phyloP scores from a whole-genome alignment of 352 stramenopile species.

The Phytophthora vignae region DNA sequence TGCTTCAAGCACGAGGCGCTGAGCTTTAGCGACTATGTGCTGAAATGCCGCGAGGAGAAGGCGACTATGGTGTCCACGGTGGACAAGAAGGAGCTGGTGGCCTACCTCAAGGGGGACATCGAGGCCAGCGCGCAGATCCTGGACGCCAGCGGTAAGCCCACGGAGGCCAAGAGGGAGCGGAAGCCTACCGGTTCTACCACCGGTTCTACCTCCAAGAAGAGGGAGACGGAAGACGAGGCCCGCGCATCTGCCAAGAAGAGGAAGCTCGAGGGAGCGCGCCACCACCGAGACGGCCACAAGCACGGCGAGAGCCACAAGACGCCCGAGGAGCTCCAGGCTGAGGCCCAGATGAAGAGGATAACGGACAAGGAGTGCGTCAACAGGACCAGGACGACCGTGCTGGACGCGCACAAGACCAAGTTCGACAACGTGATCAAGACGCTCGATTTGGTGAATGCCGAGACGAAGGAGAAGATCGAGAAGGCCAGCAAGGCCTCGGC shows the following conservation, averaged over 20 bases:
- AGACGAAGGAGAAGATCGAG: slow-evolving; percentile 90
- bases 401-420: slow-evolving; percentile 82
- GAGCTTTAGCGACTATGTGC: slow-evolving; percentile 86
- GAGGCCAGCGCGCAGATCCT: slow-evolving; percentile 80
- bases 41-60: slow-evolving; percentile 81
- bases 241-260: slow-evolving; percentile 52
- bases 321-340: slow-evolving; percentile 37
- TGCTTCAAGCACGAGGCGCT: slow-evolving; percentile 81
- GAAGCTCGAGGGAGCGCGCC: slow-evolving; percentile 25
- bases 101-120: slow-evolving; percentile 87
- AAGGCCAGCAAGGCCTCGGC: slow-evolving; percentile 80
- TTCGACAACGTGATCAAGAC: slow-evolving; percentile 88
- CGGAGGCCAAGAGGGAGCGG: slow-evolving; percentile 12
- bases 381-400: slow-evolving; percentile 73
- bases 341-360: slow-evolving; percentile 71
- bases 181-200: neutral
- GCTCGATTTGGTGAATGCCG: slow-evolving; percentile 81
- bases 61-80: slow-evolving; percentile 85
- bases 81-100: slow-evolving; percentile 90
- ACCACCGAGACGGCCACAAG: slow-evolving; percentile 33
- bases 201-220: slow-evolving; percentile 15
- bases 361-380: slow-evolving; percentile 73
- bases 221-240: slow-evolving; percentile 23
- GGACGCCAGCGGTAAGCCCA: slow-evolving; percentile 30
- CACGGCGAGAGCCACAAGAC: slow-evolving; percentile 46